A percentile compares a stretch with the other conserved stretches of the same genome.
These are phyloP conservation scores for Paragyromitra xinjiangensis DNA, from an alignment of 495 filamentous ascomycete genomes.

Conservation along the genomic window DNA sequence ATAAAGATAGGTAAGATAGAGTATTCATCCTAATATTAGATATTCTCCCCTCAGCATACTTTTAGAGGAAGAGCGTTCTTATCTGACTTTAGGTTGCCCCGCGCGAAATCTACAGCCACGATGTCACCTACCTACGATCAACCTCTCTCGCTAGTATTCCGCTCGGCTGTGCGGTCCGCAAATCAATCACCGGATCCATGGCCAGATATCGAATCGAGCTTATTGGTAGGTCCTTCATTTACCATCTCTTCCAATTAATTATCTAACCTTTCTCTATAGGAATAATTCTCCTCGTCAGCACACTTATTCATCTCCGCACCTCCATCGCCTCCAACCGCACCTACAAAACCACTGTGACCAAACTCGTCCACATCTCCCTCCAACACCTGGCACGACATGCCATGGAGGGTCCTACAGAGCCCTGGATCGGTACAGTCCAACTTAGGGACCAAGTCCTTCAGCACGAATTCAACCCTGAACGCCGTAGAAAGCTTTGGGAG, in stretches of 20 bases:
- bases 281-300: slow-evolving; percentile 66
- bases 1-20: slow-evolving; percentile 77
- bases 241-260: background rate
- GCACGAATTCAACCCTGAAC: slow-evolving; percentile 75
- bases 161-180: slow-evolving; percentile 84
- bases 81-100: slow-evolving; percentile 56
- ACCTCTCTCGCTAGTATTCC: slow-evolving; percentile 88
- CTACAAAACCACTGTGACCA: slow-evolving; percentile 65
- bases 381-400: slow-evolving; percentile 80
- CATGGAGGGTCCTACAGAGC: slow-evolving; percentile 67
- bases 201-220: slow-evolving; percentile 93
- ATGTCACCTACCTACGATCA: slow-evolving; percentile 66
- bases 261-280: slow-evolving; percentile 62
- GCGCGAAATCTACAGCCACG: slow-evolving; percentile 47
- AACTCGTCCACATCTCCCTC: slow-evolving; percentile 80
- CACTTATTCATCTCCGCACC: slow-evolving; percentile 66
- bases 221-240: slow-evolving; percentile 46
- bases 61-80: slow-evolving; percentile 46
- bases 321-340: slow-evolving; percentile 61
- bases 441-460: slow-evolving; percentile 90
- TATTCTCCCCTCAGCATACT: slow-evolving; percentile 2
- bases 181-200: slow-evolving; percentile 90
- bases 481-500: slow-evolving; percentile 81
- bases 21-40: slow-evolving; percentile 12
- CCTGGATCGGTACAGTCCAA: slow-evolving; percentile 84